A percentile compares a stretch with the other conserved stretches of the same genome.
phyloP scores from a whole-genome alignment of 805 yeast species.

The Candida orba region DNA sequence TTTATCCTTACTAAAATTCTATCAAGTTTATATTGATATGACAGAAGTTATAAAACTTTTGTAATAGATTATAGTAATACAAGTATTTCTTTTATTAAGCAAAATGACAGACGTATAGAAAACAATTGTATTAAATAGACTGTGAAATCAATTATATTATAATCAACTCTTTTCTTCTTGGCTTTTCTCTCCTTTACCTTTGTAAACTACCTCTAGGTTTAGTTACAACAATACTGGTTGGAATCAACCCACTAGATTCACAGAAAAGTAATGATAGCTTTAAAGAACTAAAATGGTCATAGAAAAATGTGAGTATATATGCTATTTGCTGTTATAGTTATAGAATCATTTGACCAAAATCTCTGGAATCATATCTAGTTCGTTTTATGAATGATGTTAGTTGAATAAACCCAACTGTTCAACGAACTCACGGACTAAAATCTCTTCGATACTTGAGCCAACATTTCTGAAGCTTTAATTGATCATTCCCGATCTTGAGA shows the following conservation, averaged over 20 bases:
- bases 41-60: neutral
- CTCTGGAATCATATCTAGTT: too few relatives aligned
- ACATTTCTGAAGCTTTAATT: constrained; percentile 84
- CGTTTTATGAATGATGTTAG: too few relatives aligned
- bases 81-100: too few relatives aligned
- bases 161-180: constrained; percentile 19
- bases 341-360: too few relatives aligned
- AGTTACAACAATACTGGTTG: too few relatives aligned
- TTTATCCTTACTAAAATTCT: neutral
- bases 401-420: too few relatives aligned
- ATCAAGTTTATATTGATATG: neutral
- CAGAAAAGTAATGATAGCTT: too few relatives aligned
- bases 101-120: too few relatives aligned
- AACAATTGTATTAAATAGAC: constrained; percentile 5
- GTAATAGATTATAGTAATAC: neutral
- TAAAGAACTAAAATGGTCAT: too few relatives aligned
- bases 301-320: too few relatives aligned
- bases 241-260: too few relatives aligned
- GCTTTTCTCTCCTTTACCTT: constrained; percentile 19
- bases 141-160: constrained; percentile 20
- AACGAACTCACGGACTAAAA: constrained; percentile 62
- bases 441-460: constrained; percentile 89
- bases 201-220: neutral
- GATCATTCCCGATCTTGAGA: constrained; percentile 79
- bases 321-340: too few relatives aligned